phyloP scores from a whole-genome alignment of 2,329 filamentous ascomycete species.

The Rutstroemia sp. region DNA sequence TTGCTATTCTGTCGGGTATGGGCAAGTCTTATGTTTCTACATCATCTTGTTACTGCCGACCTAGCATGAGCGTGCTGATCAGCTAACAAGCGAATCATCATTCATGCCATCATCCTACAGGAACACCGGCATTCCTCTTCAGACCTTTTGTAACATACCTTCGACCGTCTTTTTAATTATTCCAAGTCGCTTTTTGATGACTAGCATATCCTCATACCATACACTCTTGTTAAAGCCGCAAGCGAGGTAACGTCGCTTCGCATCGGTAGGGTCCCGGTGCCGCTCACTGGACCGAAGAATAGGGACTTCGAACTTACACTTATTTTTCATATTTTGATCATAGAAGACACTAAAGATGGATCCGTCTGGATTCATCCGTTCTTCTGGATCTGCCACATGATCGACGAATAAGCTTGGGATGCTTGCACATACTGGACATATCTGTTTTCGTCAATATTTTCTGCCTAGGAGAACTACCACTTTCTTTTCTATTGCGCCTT shows the following conservation, averaged over 20 bases:
- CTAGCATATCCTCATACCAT: background rate
- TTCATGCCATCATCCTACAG: background rate
- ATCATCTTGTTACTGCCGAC: background rate
- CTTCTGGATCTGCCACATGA: slow-evolving; percentile 10
- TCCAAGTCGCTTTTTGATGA: background rate
- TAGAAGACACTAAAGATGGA: slow-evolving; percentile 5
- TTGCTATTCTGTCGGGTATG: background rate
- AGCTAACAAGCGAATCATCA: background rate
- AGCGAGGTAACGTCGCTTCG: background rate
- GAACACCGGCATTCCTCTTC: background rate
- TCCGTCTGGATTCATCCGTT: background rate
- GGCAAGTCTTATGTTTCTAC: background rate
- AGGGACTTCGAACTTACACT: background rate
- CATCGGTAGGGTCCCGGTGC: background rate
- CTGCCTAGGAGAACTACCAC: background rate
- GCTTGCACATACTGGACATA: slow-evolving; percentile 9
- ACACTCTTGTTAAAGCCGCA: background rate
- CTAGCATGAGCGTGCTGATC: background rate
- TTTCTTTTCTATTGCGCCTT: background rate
- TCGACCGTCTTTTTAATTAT: background rate
- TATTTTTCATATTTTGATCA: slow-evolving; percentile 5
- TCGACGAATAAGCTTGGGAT: slow-evolving; percentile 4
- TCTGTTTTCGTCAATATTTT: slow-evolving; percentile 4
- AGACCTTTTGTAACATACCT: slow-evolving; percentile 9
- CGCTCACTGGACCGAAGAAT: background rate